Evolutionary conservation across 306 rosid species (phyloP).

Genomic region (Canavalia ensiformis): DNA sequence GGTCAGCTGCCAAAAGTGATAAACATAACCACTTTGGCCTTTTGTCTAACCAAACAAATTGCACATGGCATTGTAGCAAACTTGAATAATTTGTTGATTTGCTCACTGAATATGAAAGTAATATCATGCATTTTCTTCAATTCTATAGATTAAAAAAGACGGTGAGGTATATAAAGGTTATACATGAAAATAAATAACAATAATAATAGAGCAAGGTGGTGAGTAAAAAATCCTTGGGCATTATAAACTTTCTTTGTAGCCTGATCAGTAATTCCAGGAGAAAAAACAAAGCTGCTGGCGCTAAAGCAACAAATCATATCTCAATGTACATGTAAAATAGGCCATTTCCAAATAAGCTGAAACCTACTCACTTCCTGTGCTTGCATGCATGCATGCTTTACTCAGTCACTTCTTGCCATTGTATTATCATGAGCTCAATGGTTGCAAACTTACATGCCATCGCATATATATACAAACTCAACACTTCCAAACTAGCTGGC

Average conservation of each 20-base stretch:
- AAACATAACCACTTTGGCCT: too few species aligned
- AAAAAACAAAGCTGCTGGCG: slow-evolving; percentile 13
- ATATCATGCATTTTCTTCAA: slow-evolving; percentile 24
- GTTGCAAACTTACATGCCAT: slow-evolving; percentile 44
- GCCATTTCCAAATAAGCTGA: slow-evolving; percentile 18
- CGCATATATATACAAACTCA: slow-evolving; percentile 35
- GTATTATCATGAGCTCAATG: slow-evolving; percentile 26
- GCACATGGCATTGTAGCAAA: not conserved
- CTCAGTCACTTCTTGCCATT: slow-evolving; percentile 16
- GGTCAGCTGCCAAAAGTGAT: too few species aligned
- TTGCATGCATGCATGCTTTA: not conserved
- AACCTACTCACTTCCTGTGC: not conserved
- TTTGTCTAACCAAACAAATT: slow-evolving; percentile 9
- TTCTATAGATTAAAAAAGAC: not conserved
- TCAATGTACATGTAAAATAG: slow-evolving; percentile 25
- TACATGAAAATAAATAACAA: not conserved
- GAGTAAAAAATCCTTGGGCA: slow-evolving; percentile 23
- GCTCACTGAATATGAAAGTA: not conserved
- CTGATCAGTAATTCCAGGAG: not conserved
- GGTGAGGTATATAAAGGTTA: not conserved
- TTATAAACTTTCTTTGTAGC: slow-evolving; percentile 37
- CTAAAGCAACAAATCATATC: slow-evolving; percentile 22
- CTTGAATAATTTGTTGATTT: not conserved
- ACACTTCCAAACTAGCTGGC: slow-evolving; percentile 52
- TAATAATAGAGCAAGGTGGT: slow-evolving; percentile 16